phyloP scores from a whole-genome alignment of 306 rosid species.

The Benincasa hispida region DNA sequence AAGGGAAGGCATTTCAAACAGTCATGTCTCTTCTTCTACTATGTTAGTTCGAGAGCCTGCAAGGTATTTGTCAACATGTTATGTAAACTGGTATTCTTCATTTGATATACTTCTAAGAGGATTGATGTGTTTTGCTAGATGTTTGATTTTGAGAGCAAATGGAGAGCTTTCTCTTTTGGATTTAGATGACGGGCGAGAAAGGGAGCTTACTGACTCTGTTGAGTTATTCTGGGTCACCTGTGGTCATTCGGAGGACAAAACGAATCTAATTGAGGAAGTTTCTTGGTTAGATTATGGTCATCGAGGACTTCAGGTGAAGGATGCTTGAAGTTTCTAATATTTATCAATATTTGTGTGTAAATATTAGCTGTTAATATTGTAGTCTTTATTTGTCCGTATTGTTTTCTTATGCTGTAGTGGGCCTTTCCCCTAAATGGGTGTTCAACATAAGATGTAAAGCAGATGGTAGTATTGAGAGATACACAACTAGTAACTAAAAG shows the following conservation, averaged over 20 bases:
- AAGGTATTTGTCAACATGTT: slow-evolving; percentile 33
- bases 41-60: slow-evolving; percentile 64
- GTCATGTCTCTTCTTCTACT: slow-evolving; percentile 41
- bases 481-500: too few relatives aligned
- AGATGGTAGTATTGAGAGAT: too few relatives aligned
- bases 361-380: not conserved
- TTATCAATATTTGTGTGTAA: not conserved
- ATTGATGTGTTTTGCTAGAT: slow-evolving; percentile 35
- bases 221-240: slow-evolving; percentile 99
- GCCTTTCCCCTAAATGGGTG: too few relatives aligned
- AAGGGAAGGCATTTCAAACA: slow-evolving; percentile 44
- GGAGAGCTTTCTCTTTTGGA: slow-evolving; percentile 98
- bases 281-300: slow-evolving; percentile 99
- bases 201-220: slow-evolving; percentile 87
- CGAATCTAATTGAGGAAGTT: slow-evolving; percentile 92
- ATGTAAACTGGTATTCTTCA: not conserved
- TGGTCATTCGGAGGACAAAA: slow-evolving; percentile 88
- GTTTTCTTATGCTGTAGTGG: not conserved
- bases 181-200: slow-evolving; percentile 90
- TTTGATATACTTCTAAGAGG: slow-evolving; percentile 22
- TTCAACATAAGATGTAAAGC: too few relatives aligned
- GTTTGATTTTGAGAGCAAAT: slow-evolving; percentile 83
- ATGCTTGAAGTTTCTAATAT: not conserved
- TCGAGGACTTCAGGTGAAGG: slow-evolving; percentile 95
- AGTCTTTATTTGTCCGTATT: slow-evolving; percentile 9